These are phyloP conservation scores for Ophiocordyceps camponoti-rufipedis DNA, from an alignment of 2,329 filamentous ascomycete species.

Conservation along the genomic window DNA sequence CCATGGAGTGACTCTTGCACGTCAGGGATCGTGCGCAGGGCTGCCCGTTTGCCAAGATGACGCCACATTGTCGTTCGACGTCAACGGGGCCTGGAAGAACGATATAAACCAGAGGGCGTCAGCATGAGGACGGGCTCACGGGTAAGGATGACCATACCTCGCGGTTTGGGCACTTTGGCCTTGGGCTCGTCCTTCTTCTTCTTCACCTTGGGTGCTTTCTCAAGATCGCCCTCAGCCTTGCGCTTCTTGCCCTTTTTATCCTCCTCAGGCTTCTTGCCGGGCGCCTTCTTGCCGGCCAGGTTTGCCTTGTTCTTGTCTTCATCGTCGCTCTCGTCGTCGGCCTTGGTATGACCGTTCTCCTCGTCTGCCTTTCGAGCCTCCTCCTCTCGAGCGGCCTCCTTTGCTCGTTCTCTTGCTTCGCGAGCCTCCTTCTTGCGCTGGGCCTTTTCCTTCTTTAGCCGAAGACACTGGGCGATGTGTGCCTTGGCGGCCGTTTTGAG, in stretches of 20 bases:
- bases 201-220: constrained; percentile 72
- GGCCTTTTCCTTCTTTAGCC: constrained; percentile 67
- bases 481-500: constrained; percentile 55
- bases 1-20: constrained; percentile 93
- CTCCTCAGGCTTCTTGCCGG: constrained; percentile 48
- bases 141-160: constrained; percentile 30
- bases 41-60: constrained; percentile 66
- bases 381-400: constrained; percentile 39
- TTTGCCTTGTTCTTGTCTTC: constrained; percentile 17
- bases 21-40: constrained; percentile 78
- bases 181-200: constrained; percentile 93
- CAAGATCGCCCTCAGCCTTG: constrained; percentile 57
- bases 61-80: constrained; percentile 86
- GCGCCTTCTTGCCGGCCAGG: constrained; percentile 37
- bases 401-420: constrained; percentile 49
- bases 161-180: constrained; percentile 65
- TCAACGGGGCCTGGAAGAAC: constrained; percentile 53
- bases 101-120: neutral
- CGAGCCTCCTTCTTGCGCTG: constrained; percentile 59
- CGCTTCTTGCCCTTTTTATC: constrained; percentile 60
- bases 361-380: constrained; percentile 33
- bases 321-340: constrained; percentile 28
- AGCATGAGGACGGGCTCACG: neutral
- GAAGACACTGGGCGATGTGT: constrained; percentile 71
- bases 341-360: constrained; percentile 27